These are phyloP conservation scores for Lachnellula hyalina DNA, from an alignment of 2,329 filamentous ascomycete genomes.

Conservation along the genomic window DNA sequence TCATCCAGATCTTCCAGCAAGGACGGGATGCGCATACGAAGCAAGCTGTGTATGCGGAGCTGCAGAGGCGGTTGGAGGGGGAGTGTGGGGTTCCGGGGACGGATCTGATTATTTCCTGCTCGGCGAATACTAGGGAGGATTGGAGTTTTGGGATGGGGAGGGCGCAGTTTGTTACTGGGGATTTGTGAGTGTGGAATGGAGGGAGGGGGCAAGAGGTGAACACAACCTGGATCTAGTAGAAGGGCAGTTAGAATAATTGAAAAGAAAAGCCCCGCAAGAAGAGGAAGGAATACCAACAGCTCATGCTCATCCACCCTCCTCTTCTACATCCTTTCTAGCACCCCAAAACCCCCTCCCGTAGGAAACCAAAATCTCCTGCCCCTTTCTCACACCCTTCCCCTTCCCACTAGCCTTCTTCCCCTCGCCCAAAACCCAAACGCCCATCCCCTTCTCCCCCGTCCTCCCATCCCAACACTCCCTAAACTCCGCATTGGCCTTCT, in stretches of 20 bases:
- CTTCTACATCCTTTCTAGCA: constrained; percentile 36
- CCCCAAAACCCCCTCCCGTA: constrained; percentile 66
- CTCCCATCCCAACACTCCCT: constrained; percentile 50
- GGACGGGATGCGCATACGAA: constrained; percentile 9
- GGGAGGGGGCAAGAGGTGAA: not conserved
- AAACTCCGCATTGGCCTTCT: constrained; percentile 42
- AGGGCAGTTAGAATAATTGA: too few relatives aligned
- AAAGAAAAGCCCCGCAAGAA: too few relatives aligned
- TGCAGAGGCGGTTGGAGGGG: constrained; percentile 4
- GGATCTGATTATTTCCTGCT: constrained; percentile 10
- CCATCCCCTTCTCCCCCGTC: constrained; percentile 49
- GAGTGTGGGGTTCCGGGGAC: constrained; percentile 7
- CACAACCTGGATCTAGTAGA: not conserved
- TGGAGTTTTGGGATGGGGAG: constrained; percentile 12
- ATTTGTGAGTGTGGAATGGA: constrained; percentile 2
- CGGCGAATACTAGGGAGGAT: constrained; percentile 10
- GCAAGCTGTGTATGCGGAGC: constrained; percentile 11
- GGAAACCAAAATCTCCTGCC: constrained; percentile 60
- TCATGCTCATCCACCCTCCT: not conserved
- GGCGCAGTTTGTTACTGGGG: constrained; percentile 12
- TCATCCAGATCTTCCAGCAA: constrained; percentile 15
- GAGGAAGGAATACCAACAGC: not conserved
- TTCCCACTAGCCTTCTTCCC: constrained; percentile 35
- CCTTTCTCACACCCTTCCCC: constrained; percentile 44
- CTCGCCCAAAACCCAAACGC: constrained; percentile 49